phyloP scores from a whole-genome alignment of 169 alveolate species.

The Cryptosporidium canis region DNA sequence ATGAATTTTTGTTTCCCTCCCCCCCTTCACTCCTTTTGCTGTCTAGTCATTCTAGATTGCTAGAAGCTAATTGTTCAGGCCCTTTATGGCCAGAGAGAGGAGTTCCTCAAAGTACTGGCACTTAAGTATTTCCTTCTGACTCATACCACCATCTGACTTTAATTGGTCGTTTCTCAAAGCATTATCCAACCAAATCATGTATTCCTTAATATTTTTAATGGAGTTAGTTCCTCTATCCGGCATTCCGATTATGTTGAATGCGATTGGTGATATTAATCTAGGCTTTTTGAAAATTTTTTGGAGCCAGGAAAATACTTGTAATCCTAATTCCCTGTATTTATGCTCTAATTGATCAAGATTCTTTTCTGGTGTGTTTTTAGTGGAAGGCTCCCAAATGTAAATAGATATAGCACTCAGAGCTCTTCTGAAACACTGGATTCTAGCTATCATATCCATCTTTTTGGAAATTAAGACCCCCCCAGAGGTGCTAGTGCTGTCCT shows the following conservation, averaged over 20 bases:
- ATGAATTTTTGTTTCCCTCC: no score
- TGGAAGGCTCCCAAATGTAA: conserved; percentile 56
- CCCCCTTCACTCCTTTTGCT: no score
- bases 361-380: conserved; percentile 3
- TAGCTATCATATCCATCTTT: conserved; percentile 38
- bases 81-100: conserved; percentile 37
- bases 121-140: conserved; percentile 21
- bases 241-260: conserved; percentile 37
- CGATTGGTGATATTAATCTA: conserved; percentile 53
- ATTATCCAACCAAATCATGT: conserved; percentile 63
- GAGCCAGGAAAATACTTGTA: conserved; percentile 39
- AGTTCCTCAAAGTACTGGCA: conserved; percentile 50
- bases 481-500: background rate
- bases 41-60: no score
- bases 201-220: background rate
- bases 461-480: background rate
- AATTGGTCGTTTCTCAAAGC: conserved; percentile 44
- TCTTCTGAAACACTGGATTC: conserved; percentile 68
- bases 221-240: conserved; percentile 58
- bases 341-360: background rate
- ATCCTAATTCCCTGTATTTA: conserved; percentile 34
- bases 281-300: conserved; percentile 40
- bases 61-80: background rate
- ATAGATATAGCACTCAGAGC: conserved; percentile 38
- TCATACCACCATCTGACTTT: conserved; percentile 58